Conservation (phyloP, 495 filamentous ascomycete species). For the Acidiella bohemica region DNA sequence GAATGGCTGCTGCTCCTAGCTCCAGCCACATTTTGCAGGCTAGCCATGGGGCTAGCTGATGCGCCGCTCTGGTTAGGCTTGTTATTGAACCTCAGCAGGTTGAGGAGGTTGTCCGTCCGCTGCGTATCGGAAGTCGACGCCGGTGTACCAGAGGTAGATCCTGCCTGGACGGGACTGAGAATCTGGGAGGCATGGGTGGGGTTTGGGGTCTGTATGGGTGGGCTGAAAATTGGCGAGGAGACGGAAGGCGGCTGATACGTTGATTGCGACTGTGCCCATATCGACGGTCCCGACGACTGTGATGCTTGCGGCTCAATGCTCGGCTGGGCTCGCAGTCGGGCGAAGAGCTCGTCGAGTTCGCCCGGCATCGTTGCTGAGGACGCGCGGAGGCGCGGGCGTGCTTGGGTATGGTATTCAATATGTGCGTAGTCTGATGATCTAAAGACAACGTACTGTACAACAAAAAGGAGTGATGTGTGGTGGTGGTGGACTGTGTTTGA, state of each 20-base stretch:
- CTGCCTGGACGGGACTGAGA: slow-evolving; percentile 31
- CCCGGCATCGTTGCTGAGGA: background rate
- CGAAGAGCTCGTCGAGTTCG: slow-evolving; percentile 27
- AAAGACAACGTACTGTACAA: no score
- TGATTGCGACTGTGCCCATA: slow-evolving; percentile 12
- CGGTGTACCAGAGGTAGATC: slow-evolving; percentile 29
- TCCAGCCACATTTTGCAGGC: slow-evolving; percentile 22
- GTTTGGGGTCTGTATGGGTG: slow-evolving; percentile 23
- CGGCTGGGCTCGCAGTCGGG: slow-evolving; percentile 13
- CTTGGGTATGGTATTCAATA: background rate
- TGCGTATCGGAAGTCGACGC: slow-evolving; percentile 34
- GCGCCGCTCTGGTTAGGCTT: background rate
- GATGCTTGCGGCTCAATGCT: background rate
- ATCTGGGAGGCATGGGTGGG: slow-evolving; percentile 25
- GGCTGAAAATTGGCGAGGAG: slow-evolving; percentile 29
- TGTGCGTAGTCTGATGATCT: background rate
- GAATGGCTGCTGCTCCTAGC: background rate
- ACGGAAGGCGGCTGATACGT: slow-evolving; percentile 24
- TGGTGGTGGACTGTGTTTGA: no score
- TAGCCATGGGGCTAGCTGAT: slow-evolving; percentile 19
- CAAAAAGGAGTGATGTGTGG: no score
- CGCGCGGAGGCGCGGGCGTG: background rate
- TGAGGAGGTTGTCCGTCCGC: slow-evolving; percentile 60
- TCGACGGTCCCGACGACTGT: slow-evolving; percentile 3
- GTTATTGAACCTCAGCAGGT: slow-evolving; percentile 67